phyloP scores from a whole-genome alignment of 2,329 filamentous ascomycete species.

The Colletotrichum gloeosporioides region DNA sequence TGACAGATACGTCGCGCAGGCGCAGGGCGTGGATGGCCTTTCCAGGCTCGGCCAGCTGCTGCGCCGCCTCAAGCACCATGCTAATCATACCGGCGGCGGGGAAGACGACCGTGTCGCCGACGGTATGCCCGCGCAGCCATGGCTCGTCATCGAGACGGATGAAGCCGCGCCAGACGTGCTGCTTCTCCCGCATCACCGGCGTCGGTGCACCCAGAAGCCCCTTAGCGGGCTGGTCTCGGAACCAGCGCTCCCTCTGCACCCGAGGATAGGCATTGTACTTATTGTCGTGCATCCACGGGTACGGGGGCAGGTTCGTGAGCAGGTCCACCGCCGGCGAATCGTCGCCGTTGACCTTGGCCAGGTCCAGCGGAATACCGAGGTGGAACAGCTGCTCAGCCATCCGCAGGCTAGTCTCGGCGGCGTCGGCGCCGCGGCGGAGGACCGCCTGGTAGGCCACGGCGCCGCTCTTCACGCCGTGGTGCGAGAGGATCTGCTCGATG shows the following conservation, averaged over 20 bases:
- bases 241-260: not conserved
- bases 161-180: not conserved
- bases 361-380: not conserved
- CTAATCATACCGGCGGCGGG: conserved; percentile 41
- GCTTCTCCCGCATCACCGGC: conserved; percentile 42
- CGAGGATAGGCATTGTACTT: not conserved
- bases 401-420: conserved; percentile 41
- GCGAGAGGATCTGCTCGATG: conserved; percentile 30
- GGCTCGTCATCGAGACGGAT: conserved; percentile 26
- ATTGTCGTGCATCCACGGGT: conserved; percentile 8
- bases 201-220: not conserved
- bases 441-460: not conserved
- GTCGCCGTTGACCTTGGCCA: not conserved
- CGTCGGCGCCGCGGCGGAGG: not conserved
- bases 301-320: conserved; percentile 6
- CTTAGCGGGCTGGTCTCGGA: not conserved
- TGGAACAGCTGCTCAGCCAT: conserved; percentile 36
- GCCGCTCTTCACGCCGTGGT: not conserved
- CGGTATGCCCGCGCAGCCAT: conserved; percentile 45
- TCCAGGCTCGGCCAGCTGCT: conserved; percentile 5
- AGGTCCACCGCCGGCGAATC: not conserved
- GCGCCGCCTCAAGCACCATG: conserved; percentile 16
- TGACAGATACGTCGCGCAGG: not conserved
- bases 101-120: conserved; percentile 46
- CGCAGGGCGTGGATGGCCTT: not conserved